Percentiles rank a stretch among this genome's conserved stretches.
phyloP scores from a whole-genome alignment of 140 eudicot genomes.

The Senecio squalidus region DNA sequence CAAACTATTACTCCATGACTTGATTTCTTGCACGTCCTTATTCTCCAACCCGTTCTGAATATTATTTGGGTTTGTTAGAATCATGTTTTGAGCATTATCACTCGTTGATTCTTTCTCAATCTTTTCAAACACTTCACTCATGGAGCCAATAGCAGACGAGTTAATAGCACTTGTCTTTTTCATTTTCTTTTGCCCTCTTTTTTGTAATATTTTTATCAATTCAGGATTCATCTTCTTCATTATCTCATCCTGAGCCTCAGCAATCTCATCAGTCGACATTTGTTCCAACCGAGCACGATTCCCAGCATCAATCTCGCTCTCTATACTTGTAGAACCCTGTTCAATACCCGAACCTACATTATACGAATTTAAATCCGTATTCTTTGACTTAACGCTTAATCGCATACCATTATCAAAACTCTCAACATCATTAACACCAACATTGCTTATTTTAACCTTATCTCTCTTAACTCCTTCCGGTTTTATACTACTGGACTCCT shows the following conservation, averaged over 20 bases:
- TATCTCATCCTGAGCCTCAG: conserved; percentile 78
- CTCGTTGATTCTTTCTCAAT: conserved; percentile 24
- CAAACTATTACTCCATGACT: conserved; percentile 27
- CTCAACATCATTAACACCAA: too few relatives aligned
- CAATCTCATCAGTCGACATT: conserved; percentile 86
- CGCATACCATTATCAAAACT: too few relatives aligned
- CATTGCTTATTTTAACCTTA: background rate
- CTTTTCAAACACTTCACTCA: conserved; percentile 17
- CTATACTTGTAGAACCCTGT: conserved; percentile 36
- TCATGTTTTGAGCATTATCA: conserved; percentile 26
- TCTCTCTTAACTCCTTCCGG: conserved; percentile 15
- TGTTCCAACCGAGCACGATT: conserved; percentile 58
- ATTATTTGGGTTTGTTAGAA: conserved; percentile 17
- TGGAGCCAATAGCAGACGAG: conserved; percentile 27
- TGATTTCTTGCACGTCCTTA: conserved; percentile 15
- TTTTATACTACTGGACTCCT: background rate
- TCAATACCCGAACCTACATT: conserved; percentile 12
- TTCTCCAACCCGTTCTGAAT: conserved; percentile 19
- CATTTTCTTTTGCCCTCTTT: conserved; percentile 48
- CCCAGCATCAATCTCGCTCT: conserved; percentile 79
- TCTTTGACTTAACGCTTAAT: too few relatives aligned
- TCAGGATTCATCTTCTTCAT: conserved; percentile 60
- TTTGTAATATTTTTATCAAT: conserved; percentile 46
- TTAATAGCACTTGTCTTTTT: conserved; percentile 29
- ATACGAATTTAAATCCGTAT: conserved; percentile 7